Conservation (phyloP, 768 basidiomycete species). For the Zangia roseola region DNA sequence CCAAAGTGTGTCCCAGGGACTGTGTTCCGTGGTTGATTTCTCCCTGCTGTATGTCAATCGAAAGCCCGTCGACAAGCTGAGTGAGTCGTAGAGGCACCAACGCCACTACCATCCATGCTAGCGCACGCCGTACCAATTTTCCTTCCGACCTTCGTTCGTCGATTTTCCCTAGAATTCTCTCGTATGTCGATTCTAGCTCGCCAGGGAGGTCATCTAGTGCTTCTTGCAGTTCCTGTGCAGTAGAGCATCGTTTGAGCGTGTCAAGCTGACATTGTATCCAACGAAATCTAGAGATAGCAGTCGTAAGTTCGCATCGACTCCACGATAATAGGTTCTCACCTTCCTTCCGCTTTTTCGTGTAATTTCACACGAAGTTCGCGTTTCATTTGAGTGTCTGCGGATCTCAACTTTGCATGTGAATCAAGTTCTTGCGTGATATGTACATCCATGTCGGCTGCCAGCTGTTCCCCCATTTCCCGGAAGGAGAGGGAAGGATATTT, state of each 20-base stretch:
- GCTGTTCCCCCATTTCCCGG: background rate
- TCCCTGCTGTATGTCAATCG: background rate
- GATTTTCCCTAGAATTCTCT: background rate
- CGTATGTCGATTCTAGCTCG: conserved; percentile 1
- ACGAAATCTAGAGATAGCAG: background rate
- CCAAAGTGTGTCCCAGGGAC: background rate
- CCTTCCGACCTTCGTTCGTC: background rate
- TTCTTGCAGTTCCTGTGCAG: background rate
- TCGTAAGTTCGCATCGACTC: background rate
- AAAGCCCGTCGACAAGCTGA: background rate
- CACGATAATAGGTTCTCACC: background rate
- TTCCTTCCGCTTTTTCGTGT: background rate
- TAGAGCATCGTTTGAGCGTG: background rate
- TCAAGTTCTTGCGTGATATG: background rate
- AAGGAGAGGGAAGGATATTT: background rate
- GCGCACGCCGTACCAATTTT: background rate
- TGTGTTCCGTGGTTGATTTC: no score
- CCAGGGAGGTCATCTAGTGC: background rate
- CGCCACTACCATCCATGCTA: background rate
- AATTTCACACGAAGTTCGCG: background rate
- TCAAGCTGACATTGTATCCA: conserved; percentile 7
- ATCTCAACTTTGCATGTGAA: background rate
- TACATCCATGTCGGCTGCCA: background rate
- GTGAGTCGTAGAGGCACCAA: background rate
- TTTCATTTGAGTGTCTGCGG: background rate